Evolutionary conservation across 805 yeast species (phyloP).

Genomic region (Candida chilensis): DNA sequence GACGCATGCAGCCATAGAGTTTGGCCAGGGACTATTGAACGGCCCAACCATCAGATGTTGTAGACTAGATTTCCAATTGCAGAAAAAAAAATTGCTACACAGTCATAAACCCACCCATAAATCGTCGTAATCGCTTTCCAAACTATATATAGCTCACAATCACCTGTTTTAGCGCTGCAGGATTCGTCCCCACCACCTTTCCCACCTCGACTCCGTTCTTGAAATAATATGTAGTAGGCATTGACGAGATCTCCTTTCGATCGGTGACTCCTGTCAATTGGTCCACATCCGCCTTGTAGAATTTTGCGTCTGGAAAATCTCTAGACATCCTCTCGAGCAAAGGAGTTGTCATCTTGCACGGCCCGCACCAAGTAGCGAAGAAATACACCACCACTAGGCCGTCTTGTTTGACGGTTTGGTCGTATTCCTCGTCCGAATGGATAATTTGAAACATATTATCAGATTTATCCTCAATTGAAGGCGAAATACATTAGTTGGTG

Average conservation of each 20-base stretch:
- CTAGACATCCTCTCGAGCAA: conserved; percentile 21
- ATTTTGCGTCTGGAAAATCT: conserved; percentile 23
- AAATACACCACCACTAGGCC: conserved; percentile 33
- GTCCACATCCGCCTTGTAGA: conserved; percentile 30
- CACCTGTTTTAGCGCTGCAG: conserved; percentile 28
- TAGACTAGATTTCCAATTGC: too few species aligned
- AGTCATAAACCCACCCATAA: too few species aligned
- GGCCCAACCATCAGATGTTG: too few species aligned
- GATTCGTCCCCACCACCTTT: conserved; percentile 27
- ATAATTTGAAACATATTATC: too few species aligned
- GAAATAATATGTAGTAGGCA: conserved; percentile 28
- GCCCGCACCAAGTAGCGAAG: conserved; percentile 37
- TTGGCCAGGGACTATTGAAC: too few species aligned
- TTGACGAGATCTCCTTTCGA: conserved; percentile 24
- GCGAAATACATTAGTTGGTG: too few species aligned
- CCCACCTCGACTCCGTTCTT: conserved; percentile 22
- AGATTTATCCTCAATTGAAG: too few species aligned
- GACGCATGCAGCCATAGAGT: too few species aligned
- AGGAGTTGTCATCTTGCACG: conserved; percentile 32
- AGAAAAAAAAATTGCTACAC: too few species aligned
- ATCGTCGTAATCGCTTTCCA: too few species aligned
- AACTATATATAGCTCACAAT: too few species aligned
- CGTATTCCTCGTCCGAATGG: conserved; percentile 21
- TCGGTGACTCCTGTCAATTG: conserved; percentile 21
- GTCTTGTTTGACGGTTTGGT: conserved; percentile 23